These are phyloP conservation scores for Nemania diffusa DNA, from an alignment of 2,329 filamentous ascomycete genomes.

Conservation along the genomic window DNA sequence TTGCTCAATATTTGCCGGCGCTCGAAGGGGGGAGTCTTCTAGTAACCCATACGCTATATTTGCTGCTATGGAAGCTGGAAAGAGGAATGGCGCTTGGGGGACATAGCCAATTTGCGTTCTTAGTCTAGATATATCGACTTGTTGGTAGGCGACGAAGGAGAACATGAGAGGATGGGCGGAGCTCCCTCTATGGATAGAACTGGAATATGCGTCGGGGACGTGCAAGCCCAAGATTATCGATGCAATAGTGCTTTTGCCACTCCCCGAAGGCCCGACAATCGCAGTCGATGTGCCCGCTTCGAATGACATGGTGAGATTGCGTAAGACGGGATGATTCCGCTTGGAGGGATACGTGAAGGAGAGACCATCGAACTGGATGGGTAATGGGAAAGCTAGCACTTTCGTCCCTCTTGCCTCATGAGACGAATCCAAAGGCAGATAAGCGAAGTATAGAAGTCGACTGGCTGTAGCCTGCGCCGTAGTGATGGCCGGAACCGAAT, in stretches of 20 bases:
- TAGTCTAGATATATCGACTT: constrained; percentile 69
- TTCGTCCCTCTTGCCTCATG: constrained; percentile 65
- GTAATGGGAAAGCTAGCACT: constrained; percentile 53
- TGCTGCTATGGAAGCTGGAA: constrained; percentile 78
- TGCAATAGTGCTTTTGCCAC: constrained; percentile 89
- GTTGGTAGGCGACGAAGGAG: constrained; percentile 64
- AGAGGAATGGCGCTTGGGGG: constrained; percentile 77
- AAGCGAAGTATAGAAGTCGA: constrained; percentile 75
- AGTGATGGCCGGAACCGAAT: constrained; percentile 82
- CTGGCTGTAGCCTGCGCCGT: constrained; percentile 77
- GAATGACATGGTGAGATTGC: constrained; percentile 73
- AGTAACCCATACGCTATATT: constrained; percentile 86
- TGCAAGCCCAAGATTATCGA: constrained; percentile 81
- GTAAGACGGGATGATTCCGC: constrained; percentile 64
- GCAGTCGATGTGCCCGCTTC: constrained; percentile 73
- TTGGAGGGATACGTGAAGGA: constrained; percentile 76
- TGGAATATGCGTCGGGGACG: constrained; percentile 47
- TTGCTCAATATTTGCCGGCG: constrained; percentile 55
- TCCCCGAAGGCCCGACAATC: constrained; percentile 85
- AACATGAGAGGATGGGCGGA: constrained; percentile 64
- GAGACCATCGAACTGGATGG: constrained; percentile 66
- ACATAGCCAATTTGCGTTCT: constrained; percentile 74
- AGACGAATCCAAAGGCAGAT: constrained; percentile 63
- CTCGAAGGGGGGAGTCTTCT: constrained; percentile 62
- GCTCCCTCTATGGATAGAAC: neutral